phyloP scores from a whole-genome alignment of 2,329 filamentous ascomycete species.

The Gyromitra esculenta region DNA sequence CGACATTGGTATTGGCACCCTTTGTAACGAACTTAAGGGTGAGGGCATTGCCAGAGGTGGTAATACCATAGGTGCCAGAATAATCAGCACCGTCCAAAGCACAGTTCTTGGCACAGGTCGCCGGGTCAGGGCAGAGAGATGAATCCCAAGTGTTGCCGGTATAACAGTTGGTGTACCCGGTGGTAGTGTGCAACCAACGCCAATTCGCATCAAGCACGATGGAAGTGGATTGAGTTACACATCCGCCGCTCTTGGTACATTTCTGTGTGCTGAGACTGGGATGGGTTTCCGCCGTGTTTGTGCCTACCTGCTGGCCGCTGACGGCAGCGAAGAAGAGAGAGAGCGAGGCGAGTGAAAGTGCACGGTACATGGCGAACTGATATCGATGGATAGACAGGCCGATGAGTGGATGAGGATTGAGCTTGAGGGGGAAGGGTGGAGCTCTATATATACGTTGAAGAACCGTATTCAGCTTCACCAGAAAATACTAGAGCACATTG shows the following conservation, averaged over 20 bases:
- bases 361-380: conserved; percentile 39
- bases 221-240: conserved; percentile 65
- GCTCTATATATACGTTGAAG: conserved; percentile 31
- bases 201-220: conserved; percentile 70
- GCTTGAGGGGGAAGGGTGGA: conserved; percentile 4
- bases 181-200: conserved; percentile 67
- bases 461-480: neutral
- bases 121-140: conserved; percentile 64
- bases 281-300: conserved; percentile 65
- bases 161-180: conserved; percentile 68
- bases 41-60: conserved; percentile 64
- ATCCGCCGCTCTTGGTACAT: conserved; percentile 66
- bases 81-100: conserved; percentile 69
- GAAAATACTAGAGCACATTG: neutral
- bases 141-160: conserved; percentile 66
- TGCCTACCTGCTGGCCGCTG: conserved; percentile 66
- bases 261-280: conserved; percentile 67
- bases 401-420: conserved; percentile 28
- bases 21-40: conserved; percentile 65
- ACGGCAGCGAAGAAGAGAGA: conserved; percentile 63
- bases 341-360: conserved; percentile 61
- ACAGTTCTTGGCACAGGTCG: conserved; percentile 67
- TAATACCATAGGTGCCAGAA: conserved; percentile 65
- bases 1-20: conserved; percentile 61
- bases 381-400: neutral